Percentiles rank a stretch among this genome's conserved stretches.
phyloP scores from a whole-genome alignment of 73 alveolate species.

The Paramecium octaurelia region DNA sequence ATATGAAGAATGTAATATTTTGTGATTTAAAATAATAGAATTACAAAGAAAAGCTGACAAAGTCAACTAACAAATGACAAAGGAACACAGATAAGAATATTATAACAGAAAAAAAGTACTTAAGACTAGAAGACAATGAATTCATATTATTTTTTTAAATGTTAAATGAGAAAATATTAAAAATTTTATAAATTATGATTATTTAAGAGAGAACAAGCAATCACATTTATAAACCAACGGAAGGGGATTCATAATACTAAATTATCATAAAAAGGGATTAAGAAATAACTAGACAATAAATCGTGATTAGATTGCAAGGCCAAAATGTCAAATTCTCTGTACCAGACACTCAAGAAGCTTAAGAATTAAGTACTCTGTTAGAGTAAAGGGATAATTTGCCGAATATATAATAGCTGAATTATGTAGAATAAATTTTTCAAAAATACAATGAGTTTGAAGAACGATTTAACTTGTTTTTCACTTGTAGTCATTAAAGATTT shows the following conservation, averaged over 20 bases:
- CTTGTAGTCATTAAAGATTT: neutral
- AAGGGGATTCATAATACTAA: neutral
- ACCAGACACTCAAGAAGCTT: neutral
- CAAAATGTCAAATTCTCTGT: neutral
- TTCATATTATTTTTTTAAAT: neutral
- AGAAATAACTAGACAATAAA: neutral
- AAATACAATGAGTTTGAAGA: neutral
- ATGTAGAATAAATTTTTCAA: neutral
- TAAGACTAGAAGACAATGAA: constrained; percentile 4
- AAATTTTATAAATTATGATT: neutral
- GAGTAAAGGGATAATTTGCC: neutral
- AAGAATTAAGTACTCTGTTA: neutral
- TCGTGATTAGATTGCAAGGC: neutral
- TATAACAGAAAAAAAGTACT: neutral
- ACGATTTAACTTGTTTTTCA: neutral
- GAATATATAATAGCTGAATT: neutral
- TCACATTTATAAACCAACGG: neutral
- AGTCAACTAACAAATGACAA: neutral
- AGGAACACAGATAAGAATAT: neutral
- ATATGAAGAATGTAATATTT: neutral
- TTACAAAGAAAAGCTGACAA: neutral
- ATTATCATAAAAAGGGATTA: neutral
- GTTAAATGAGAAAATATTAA: neutral
- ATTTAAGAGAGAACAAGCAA: neutral
- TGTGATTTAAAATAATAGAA: neutral